phyloP scores from a whole-genome alignment of 1,139 yeast species.

The Casaregolazyma lundiana region DNA sequence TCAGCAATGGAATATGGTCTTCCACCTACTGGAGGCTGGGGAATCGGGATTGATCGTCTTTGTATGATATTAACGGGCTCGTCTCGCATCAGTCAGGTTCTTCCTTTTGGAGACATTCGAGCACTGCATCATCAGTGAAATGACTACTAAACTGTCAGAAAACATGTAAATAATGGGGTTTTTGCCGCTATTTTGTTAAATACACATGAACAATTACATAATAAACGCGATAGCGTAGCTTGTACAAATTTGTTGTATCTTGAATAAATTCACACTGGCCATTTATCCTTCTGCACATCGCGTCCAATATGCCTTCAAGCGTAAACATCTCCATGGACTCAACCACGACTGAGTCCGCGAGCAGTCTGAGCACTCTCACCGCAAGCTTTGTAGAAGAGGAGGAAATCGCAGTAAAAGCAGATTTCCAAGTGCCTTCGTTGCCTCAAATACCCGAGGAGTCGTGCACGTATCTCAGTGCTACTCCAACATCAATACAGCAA shows the following conservation, averaged over 20 bases:
- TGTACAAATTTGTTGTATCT: neutral
- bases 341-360: neutral
- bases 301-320: neutral
- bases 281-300: too few relatives aligned
- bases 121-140: slow-evolving; percentile 47
- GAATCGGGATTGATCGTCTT: slow-evolving; percentile 85
- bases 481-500: slow-evolving; percentile 28
- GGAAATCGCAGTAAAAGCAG: slow-evolving; percentile 6
- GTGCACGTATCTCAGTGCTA: slow-evolving; percentile 35
- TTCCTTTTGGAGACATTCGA: slow-evolving; percentile 74
- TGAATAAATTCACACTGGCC: neutral
- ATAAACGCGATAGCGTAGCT: too few relatives aligned
- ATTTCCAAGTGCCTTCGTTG: slow-evolving; percentile 30
- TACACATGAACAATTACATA: too few relatives aligned
- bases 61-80: slow-evolving; percentile 70
- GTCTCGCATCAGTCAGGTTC: slow-evolving; percentile 69
- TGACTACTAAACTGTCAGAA: neutral
- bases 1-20: slow-evolving; percentile 83
- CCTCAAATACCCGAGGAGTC: slow-evolving; percentile 21
- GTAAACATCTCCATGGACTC: neutral
- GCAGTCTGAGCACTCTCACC: neutral
- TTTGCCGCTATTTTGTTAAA: neutral
- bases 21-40: slow-evolving; percentile 99
- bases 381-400: slow-evolving; percentile 1
- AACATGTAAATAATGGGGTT: neutral